Base-by-base conservation (phyloP, 2,329 filamentous ascomycete genomes). In the Ophiostoma piceae region DNA sequence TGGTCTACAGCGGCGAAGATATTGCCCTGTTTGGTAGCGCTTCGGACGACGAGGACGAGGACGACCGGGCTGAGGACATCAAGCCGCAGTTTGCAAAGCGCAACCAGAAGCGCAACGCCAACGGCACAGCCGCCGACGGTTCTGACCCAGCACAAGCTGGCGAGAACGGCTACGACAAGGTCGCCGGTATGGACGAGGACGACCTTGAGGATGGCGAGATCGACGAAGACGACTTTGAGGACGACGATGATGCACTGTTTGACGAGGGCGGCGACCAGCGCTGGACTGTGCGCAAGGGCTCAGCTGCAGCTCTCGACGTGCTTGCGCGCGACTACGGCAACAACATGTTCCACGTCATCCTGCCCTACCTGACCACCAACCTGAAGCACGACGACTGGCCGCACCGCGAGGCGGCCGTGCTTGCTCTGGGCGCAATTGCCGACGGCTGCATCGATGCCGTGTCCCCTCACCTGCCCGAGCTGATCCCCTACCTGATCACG, bases 281-380 rank as follows among this genome's bases (percentile, higher is more conserved):
- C 75, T 99, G 95, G 95, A 98, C 94, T 69, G 83, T 99, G 68
- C 88, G 95, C 73, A 99, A 99, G 81, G 98, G 95, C 82, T 98
- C 95, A 51, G 95, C 95, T 8, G 95, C 95, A 14, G 94, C 95
- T 9, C 84, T 99, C 57, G 95, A 99, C 77, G 92, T 97, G 14
- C 94, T 99, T 75, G 93, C 95, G 22, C 91, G 90, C 68, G 92
- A 97, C 73, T 99, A 97, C 79, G 89, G 92, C 75, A 88, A 89
- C 69, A 87, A 90, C 1, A 93, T 99, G 41, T 99, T 99, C 78
- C 88, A 93, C 74, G 90, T 92, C 72, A 97, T 97, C 71, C 84
- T 99, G 73, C 94, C 95, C 0, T 99, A 97, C 79, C 83, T 99
- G 69, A 94, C 91, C 76, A 90, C 91, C 74, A 97, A 97, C 76